A percentile compares a stretch with the other conserved stretches of the same genome.
Conservation (phyloP, 345 rosid species). For the Mangifera indica region DNA sequence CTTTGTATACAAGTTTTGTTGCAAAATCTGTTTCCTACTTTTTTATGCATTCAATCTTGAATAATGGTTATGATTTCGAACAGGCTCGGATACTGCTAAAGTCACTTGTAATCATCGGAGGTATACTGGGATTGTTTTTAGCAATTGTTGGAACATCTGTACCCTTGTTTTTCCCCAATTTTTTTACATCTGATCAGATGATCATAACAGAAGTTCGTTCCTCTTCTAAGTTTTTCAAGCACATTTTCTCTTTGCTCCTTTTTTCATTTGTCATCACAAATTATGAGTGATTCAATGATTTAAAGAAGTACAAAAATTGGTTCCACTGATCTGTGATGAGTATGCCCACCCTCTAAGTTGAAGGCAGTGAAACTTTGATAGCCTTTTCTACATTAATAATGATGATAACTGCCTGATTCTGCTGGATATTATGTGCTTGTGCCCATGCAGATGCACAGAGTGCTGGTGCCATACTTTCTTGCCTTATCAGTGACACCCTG, state of each 20-base stretch:
- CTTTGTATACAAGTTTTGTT: neutral
- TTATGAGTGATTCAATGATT: neutral
- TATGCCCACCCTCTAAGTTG: neutral
- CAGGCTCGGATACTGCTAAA: constrained; percentile 52
- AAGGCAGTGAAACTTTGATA: neutral
- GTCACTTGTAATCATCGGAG: constrained; percentile 49
- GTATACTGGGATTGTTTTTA: constrained; percentile 34
- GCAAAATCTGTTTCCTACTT: neutral
- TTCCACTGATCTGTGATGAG: neutral
- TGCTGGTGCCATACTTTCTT: constrained; percentile 36
- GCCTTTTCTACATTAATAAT: neutral
- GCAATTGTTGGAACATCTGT: constrained; percentile 41
- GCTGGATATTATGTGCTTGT: constrained; percentile 1
- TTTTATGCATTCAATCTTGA: neutral
- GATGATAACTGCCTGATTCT: neutral
- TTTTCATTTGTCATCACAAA: neutral
- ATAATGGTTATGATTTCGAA: constrained; percentile 12
- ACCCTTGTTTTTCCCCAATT: constrained; percentile 48
- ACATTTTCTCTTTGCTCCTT: neutral
- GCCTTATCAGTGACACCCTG: constrained; percentile 45
- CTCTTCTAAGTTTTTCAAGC: neutral
- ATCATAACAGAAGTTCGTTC: constrained; percentile 43
- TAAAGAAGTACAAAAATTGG: neutral
- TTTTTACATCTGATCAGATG: constrained; percentile 46
- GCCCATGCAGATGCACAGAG: constrained; percentile 51